phyloP scores from a whole-genome alignment of 495 filamentous ascomycete species.

The Extremus antarcticus region DNA sequence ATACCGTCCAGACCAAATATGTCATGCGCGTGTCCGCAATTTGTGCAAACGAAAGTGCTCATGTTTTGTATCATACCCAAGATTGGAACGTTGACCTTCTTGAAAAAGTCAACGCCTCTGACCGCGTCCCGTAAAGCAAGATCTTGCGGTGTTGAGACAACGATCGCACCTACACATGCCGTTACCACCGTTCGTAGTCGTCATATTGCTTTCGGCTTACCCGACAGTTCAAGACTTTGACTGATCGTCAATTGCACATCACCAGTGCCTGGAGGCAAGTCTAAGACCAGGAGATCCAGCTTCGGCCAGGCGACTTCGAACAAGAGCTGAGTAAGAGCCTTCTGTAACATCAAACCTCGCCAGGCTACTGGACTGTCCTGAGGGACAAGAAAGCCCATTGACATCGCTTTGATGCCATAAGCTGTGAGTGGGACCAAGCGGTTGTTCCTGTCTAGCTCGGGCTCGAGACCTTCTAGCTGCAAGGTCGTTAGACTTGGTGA shows the following conservation, averaged over 20 bases:
- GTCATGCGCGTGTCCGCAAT: slow-evolving; percentile 59
- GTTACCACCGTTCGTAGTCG: neutral
- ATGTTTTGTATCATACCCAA: slow-evolving; percentile 97
- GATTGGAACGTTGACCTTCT: slow-evolving; percentile 63
- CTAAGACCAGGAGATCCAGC: slow-evolving; percentile 75
- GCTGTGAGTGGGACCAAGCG: slow-evolving; percentile 81
- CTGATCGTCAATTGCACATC: slow-evolving; percentile 89
- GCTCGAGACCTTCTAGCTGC: slow-evolving; percentile 19
- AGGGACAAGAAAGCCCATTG: slow-evolving; percentile 85
- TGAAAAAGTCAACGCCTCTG: slow-evolving; percentile 84
- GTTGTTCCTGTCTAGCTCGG: slow-evolving; percentile 37
- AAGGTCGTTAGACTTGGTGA: slow-evolving; percentile 1
- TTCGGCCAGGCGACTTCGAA: slow-evolving; percentile 87
- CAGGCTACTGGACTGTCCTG: slow-evolving; percentile 79
- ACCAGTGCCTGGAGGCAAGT: slow-evolving; percentile 88
- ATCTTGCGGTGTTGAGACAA: slow-evolving; percentile 89
- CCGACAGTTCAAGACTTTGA: slow-evolving; percentile 79
- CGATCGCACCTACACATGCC: slow-evolving; percentile 56
- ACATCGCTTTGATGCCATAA: slow-evolving; percentile 96
- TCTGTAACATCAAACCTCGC: slow-evolving; percentile 95
- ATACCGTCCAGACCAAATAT: slow-evolving; percentile 60
- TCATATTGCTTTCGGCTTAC: slow-evolving; percentile 27
- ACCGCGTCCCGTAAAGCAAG: slow-evolving; percentile 81
- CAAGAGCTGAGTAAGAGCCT: slow-evolving; percentile 88
- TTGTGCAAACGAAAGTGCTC: slow-evolving; percentile 73